Base-by-base conservation (phyloP, 257 asterid genomes). In the Solanum megistacrolobum region DNA sequence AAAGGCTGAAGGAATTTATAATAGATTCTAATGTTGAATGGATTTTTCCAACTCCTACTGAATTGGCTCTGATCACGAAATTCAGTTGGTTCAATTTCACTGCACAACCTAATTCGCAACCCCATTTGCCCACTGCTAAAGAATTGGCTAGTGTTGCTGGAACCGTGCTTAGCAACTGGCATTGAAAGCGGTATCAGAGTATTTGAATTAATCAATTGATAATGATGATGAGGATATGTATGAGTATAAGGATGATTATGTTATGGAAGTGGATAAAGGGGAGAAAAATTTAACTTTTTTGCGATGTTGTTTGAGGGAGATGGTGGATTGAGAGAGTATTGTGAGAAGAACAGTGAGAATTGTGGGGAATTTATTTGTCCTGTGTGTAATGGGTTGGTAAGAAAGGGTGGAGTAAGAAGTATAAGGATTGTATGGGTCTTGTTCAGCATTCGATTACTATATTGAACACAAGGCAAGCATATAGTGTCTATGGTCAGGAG, bases 361-460 rank as follows among this genome's bases (percentile, higher is more conserved):
- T 83, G 29, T 75, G 98, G 98, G 12, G 92, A 90, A 82, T 94
- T 96, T 81, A 86, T 69, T 68, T 96, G 98, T 82, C 89, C 94
- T 90, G 96, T 96, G 34, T 96, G 98, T 85, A 91, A 93, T 34
- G 94, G 94, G n/a, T 13, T 83, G 95, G 94, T 79, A 90, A 89
- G 93, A 89, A 87, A 52, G 88, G 88, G 9, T 58, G 91, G 87
- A 96, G 4, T 6, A 48, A 92, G 92, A 96, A 87, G 94, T 94
- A 76, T 87, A 95, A 89, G 90, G 94, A 93, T n/a, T 94, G 98
- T 62, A 74, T 92, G 81, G 92, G 96, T 32, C 96, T 96, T 72
- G 94, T 96, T 58, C 96, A 93, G 83, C 98, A 96, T 88, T 92
- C 96, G 1, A 83, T 90, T 74, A 14, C 90, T 23, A 87, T 92